Base-by-base conservation (phyloP, 495 filamentous ascomycete genomes). In the Neurospora sp. region DNA sequence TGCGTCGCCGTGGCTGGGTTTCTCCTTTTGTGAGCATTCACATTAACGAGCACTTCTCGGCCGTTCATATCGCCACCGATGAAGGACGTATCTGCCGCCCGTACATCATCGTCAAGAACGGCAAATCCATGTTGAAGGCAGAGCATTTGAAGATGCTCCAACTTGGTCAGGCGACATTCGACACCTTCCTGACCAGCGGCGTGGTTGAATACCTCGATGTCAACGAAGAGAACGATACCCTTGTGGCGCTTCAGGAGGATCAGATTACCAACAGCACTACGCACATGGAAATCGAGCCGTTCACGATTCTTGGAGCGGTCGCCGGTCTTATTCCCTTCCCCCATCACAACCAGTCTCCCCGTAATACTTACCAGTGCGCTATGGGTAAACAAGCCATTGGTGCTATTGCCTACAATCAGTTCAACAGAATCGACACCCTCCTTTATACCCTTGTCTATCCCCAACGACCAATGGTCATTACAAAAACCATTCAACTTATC, bases 381-480 rank as follows among this genome's bases (percentile, higher is more conserved):
- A 99, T 99, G 96, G 96, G 96, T 86, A 99, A 99, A 83, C 96
- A 99, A 92, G 96, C 96, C 20, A 98, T 99, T 80, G 96, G 96
- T 70, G 93, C 95, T 23, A 97, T 98, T 80, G 94, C 95, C 14
- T 94, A 96, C 75, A 99, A 99, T 78, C 96, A 98, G 81, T 97
- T 97, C 84, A 89, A 92, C 73, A 91, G 96, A 31, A 96, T 99
- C 80, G 96, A 99, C 78, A 97, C 94, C 4, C 87, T 98, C 39
- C 89, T 98, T 23, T 97, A 98, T 77, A 90, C 97, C 5, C 94
- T 98, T 86, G 95, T 98, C 20, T 99, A 99, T 78, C 96, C 96
- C 3, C 96, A 99, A 77, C 93, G 97, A 76, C 96, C 96, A 6
- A 93, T 99, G 90, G 96, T 98, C 71, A 97, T 95, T 79, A 96